These are phyloP conservation scores for Lactarius sp. DNA, from an alignment of 768 basidiomycete species.

Conservation along the genomic window DNA sequence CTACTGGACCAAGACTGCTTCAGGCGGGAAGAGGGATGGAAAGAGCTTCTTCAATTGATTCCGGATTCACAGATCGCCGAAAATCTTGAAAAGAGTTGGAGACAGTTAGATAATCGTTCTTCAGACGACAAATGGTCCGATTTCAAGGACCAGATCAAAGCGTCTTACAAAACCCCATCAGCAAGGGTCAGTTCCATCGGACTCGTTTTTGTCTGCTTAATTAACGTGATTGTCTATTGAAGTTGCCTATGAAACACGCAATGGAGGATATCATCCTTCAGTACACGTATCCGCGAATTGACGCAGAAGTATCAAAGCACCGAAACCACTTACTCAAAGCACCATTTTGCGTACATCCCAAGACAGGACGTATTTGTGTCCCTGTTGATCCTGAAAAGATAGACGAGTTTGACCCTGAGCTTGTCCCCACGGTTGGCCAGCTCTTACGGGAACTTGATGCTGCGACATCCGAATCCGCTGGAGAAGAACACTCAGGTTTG, in stretches of 20 bases:
- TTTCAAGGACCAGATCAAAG: slow-evolving; percentile 41
- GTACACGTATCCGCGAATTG: slow-evolving; percentile 94
- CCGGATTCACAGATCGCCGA: slow-evolving; percentile 54
- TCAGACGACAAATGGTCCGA: slow-evolving; percentile 77
- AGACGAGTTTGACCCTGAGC: slow-evolving; percentile 76
- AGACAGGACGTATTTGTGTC: slow-evolving; percentile 93
- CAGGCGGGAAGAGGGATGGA: slow-evolving; percentile 59
- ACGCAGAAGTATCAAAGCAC: slow-evolving; percentile 96
- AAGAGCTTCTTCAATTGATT: slow-evolving; percentile 67
- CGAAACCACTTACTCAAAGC: slow-evolving; percentile 97
- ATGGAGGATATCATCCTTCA: slow-evolving; percentile 88
- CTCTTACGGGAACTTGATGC: slow-evolving; percentile 76
- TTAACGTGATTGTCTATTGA: slow-evolving; percentile 11
- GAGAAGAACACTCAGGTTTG: slow-evolving; percentile 23
- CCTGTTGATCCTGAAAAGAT: slow-evolving; percentile 76
- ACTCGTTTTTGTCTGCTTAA: not conserved
- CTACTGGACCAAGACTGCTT: slow-evolving; percentile 86
- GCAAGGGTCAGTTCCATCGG: slow-evolving; percentile 34
- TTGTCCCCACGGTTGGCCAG: slow-evolving; percentile 82
- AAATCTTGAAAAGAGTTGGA: slow-evolving; percentile 56
- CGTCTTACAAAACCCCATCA: slow-evolving; percentile 30
- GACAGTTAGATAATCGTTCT: slow-evolving; percentile 41
- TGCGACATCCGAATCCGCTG: slow-evolving; percentile 20
- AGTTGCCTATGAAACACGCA: slow-evolving; percentile 40
- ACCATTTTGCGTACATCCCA: slow-evolving; percentile 95